These are phyloP conservation scores for Penicillium sp. DNA, from an alignment of 2,329 filamentous ascomycete genomes.

Conservation along the genomic window DNA sequence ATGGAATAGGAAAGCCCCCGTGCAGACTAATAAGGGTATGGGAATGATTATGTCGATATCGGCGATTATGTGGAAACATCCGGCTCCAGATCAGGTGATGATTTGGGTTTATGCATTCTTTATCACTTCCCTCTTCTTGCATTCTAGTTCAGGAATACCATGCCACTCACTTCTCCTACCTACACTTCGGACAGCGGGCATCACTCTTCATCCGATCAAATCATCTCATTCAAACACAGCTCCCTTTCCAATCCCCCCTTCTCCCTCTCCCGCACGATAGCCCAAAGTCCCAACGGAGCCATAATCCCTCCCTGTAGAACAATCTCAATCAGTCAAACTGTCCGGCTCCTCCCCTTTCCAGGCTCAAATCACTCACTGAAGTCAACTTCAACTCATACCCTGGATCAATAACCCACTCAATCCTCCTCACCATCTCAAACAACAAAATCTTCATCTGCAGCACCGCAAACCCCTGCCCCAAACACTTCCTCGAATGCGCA, in stretches of 20 bases:
- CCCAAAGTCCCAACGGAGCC: slow-evolving; percentile 31
- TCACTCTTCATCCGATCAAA: neutral
- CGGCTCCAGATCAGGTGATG: neutral
- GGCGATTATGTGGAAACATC: neutral
- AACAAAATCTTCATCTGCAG: slow-evolving; percentile 36
- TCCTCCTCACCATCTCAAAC: slow-evolving; percentile 32
- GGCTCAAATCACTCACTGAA: slow-evolving; percentile 27
- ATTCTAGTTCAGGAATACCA: neutral
- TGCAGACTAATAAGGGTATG: neutral
- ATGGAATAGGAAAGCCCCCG: neutral
- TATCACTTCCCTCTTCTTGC: neutral
- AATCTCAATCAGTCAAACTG: slow-evolving; percentile 11
- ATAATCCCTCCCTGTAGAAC: slow-evolving; percentile 32
- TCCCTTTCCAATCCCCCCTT: neutral
- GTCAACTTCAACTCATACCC: slow-evolving; percentile 35
- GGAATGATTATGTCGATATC: neutral
- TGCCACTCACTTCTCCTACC: too few species aligned
- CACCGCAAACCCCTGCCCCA: slow-evolving; percentile 40
- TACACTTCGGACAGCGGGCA: too few species aligned
- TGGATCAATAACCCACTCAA: slow-evolving; percentile 32
- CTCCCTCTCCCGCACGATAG: slow-evolving; percentile 21
- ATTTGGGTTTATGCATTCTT: neutral
- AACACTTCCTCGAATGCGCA: slow-evolving; percentile 37
- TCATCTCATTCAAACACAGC: neutral
- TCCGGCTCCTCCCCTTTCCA: neutral